Percentiles rank a stretch among this genome's conserved stretches.
phyloP scores from a whole-genome alignment of 768 basidiomycete genomes.

The Trametes elegans region DNA sequence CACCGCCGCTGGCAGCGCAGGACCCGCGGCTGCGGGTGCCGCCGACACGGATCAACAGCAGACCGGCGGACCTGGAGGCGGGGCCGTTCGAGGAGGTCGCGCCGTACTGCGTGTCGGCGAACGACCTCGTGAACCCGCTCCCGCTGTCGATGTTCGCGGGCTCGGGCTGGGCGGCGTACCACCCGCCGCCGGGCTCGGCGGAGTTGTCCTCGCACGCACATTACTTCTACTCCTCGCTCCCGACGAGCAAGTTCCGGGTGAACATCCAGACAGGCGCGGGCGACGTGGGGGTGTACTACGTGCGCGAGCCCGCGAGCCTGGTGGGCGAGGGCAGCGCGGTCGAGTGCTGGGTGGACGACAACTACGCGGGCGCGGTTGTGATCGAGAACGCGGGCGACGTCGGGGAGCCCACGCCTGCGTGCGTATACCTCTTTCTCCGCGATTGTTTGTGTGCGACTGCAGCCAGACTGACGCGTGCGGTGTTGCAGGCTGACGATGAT shows the following conservation, averaged over 20 bases:
- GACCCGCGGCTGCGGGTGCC: slow-evolving; percentile 56
- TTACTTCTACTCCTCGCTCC: slow-evolving; percentile 91
- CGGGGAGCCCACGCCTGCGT: slow-evolving; percentile 63
- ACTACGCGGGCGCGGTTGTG: slow-evolving; percentile 70
- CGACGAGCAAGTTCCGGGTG: slow-evolving; percentile 78
- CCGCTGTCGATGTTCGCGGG: slow-evolving; percentile 94
- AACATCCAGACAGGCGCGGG: slow-evolving; percentile 85
- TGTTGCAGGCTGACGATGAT: slow-evolving; percentile 73
- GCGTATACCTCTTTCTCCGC: slow-evolving; percentile 30
- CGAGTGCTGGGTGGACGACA: slow-evolving; percentile 99
- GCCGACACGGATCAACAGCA: slow-evolving; percentile 65
- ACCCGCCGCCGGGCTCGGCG: slow-evolving; percentile 52
- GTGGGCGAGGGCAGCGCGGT: slow-evolving; percentile 65
- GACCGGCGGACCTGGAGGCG: slow-evolving; percentile 40
- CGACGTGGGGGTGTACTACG: slow-evolving; percentile 89
- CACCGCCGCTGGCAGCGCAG: slow-evolving; percentile 7
- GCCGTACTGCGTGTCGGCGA: slow-evolving; percentile 94
- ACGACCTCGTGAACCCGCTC: slow-evolving; percentile 95
- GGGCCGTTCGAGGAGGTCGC: slow-evolving; percentile 78
- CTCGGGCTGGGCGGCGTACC: slow-evolving; percentile 83
- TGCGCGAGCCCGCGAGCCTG: slow-evolving; percentile 63
- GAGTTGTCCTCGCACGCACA: slow-evolving; percentile 59
- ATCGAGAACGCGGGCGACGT: slow-evolving; percentile 77
- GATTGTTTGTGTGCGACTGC: neutral
- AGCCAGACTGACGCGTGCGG: neutral